Conservation (phyloP, 192 early-diverging fungal genomes). For the Endogone sp. region DNA sequence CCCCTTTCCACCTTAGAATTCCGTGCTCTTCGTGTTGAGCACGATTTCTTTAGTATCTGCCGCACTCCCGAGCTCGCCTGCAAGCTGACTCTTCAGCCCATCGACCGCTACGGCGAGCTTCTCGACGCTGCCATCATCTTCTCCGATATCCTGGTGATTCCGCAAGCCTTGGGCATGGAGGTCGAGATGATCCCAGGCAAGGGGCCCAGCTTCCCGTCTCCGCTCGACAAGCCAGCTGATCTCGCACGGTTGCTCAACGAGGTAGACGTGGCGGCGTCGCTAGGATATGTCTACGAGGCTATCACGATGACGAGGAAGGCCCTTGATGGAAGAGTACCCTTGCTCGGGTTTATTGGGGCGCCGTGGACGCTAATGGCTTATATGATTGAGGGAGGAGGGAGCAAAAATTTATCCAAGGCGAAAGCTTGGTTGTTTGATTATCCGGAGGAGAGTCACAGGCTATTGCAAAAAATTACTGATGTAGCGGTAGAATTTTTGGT, state of each 20-base stretch:
- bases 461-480: slow-evolving; percentile 81
- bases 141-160: slow-evolving; percentile 96
- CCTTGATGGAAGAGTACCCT: slow-evolving; percentile 81
- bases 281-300: slow-evolving; percentile 91
- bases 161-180: slow-evolving; percentile 92
- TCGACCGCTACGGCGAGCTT: slow-evolving; percentile 85
- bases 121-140: slow-evolving; percentile 98
- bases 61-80: slow-evolving; percentile 89
- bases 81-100: slow-evolving; percentile 94
- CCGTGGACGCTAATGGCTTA: slow-evolving; percentile 99
- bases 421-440: slow-evolving; percentile 89
- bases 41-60: slow-evolving; percentile 96
- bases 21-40: slow-evolving; percentile 69
- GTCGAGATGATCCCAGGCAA: slow-evolving; percentile 91
- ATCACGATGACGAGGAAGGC: slow-evolving; percentile 87
- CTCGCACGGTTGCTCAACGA: slow-evolving; percentile 54
- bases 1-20: slow-evolving; percentile 62
- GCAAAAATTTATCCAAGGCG: slow-evolving; percentile 84
- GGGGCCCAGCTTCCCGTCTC: slow-evolving; percentile 88
- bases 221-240: slow-evolving; percentile 69
- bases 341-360: slow-evolving; percentile 95
- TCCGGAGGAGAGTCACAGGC: slow-evolving; percentile 66
- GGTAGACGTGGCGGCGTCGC: slow-evolving; percentile 70
- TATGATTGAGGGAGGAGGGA: slow-evolving; percentile 97
- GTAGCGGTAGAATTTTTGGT: slow-evolving; percentile 83